phyloP scores from a whole-genome alignment of 1,284 basidiomycete species.

The Sporisorium exsertum region DNA sequence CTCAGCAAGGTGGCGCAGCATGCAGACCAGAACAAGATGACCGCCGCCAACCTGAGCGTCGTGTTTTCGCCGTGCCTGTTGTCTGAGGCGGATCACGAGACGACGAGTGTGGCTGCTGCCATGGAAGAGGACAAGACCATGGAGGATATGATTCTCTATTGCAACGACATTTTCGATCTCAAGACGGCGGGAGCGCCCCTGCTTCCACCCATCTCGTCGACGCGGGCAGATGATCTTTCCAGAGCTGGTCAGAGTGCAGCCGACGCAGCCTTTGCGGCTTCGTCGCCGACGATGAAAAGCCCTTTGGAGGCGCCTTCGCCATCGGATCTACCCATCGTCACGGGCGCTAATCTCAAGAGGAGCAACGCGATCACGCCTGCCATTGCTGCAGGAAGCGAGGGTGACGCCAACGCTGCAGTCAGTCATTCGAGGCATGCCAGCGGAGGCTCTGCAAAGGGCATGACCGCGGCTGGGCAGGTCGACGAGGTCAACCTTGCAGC shows the following conservation, averaged over 20 bases:
- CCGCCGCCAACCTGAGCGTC: slow-evolving; percentile 74
- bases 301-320: slow-evolving; percentile 24
- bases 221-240: slow-evolving; percentile 21
- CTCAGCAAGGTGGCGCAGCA: slow-evolving; percentile 80
- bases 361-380: slow-evolving; percentile 52
- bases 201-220: slow-evolving; percentile 41
- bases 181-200: slow-evolving; percentile 51
- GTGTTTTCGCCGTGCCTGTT: slow-evolving; percentile 67
- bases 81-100: slow-evolving; percentile 61
- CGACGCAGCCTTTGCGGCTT: slow-evolving; percentile 34
- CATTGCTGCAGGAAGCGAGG: slow-evolving; percentile 12
- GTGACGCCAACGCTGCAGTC: not conserved
- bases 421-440: slow-evolving; percentile 10
- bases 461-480: not conserved
- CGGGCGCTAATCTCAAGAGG: slow-evolving; percentile 37
- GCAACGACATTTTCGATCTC: slow-evolving; percentile 59
- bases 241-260: slow-evolving; percentile 35
- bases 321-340: slow-evolving; percentile 36
- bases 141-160: slow-evolving; percentile 63
- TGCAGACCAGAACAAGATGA: slow-evolving; percentile 90
- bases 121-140: slow-evolving; percentile 66
- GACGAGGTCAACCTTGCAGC: not conserved
- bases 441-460: not conserved
- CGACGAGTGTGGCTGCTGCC: slow-evolving; percentile 60
- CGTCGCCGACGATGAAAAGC: slow-evolving; percentile 18